phyloP scores from a whole-genome alignment of 2,329 filamentous ascomycete species.

The Aspergillus versicolor region DNA sequence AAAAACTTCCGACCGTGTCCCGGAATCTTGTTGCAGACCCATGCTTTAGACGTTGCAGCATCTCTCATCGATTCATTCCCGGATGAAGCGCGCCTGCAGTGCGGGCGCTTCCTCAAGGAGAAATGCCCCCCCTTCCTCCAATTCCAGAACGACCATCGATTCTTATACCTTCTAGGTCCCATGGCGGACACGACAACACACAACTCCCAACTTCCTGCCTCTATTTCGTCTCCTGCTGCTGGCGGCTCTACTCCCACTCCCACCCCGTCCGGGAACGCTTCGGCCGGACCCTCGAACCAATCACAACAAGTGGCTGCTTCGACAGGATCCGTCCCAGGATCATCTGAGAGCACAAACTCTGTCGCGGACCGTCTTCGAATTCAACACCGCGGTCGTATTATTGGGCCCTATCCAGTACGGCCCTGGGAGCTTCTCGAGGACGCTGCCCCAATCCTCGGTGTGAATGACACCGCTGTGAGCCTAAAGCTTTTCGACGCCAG shows the following conservation, averaged over 20 bases:
- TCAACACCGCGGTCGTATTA: conserved; percentile 35
- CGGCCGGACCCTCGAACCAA: conserved; percentile 16
- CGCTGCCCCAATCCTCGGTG: conserved; percentile 42
- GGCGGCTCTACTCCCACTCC: conserved; percentile 31
- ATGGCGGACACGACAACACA: conserved; percentile 24
- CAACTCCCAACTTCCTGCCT: conserved; percentile 24
- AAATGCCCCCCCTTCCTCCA: conserved; percentile 39
- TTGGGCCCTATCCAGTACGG: conserved; percentile 37
- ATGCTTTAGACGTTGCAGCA: conserved; percentile 46
- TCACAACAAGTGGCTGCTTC: conserved; percentile 16
- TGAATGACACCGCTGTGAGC: conserved; percentile 47
- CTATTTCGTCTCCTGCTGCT: conserved; percentile 33
- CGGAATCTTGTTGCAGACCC: conserved; percentile 37
- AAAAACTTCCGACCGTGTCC: conserved; percentile 29
- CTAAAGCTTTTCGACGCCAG: conserved; percentile 44
- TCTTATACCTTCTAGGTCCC: conserved; percentile 45
- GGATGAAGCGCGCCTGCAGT: conserved; percentile 44
- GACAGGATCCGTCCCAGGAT: conserved; percentile 13
- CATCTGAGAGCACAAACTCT: conserved; percentile 28
- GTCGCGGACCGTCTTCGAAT: conserved; percentile 35
- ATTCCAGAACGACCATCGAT: conserved; percentile 39
- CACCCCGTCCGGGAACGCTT: conserved; percentile 26
- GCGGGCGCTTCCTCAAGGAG: conserved; percentile 44
- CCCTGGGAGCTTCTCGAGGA: conserved; percentile 49
- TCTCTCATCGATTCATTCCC: conserved; percentile 45